Percentiles rank a stretch among this genome's conserved stretches.
Conservation (phyloP, 495 filamentous ascomycete genomes). For the Daldinia grandis region DNA sequence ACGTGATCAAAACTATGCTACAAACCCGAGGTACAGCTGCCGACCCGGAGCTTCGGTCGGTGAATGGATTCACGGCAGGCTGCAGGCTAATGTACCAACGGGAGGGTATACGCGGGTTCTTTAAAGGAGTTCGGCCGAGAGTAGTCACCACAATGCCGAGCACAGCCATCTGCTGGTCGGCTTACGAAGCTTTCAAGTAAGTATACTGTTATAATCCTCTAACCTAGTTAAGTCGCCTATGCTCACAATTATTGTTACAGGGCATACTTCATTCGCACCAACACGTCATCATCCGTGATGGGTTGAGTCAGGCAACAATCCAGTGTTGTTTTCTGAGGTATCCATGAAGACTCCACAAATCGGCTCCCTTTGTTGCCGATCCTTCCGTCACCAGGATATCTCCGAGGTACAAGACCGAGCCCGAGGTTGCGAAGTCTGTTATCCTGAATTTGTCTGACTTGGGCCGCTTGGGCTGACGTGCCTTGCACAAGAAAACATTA, state of each 20-base stretch:
- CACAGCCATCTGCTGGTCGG: slow-evolving; percentile 98
- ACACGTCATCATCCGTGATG: slow-evolving; percentile 38
- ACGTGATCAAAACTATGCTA: slow-evolving; percentile 96
- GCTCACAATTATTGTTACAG: slow-evolving; percentile 45
- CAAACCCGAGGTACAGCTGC: slow-evolving; percentile 87
- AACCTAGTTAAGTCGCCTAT: background rate
- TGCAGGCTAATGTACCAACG: slow-evolving; percentile 82
- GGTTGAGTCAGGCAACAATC: slow-evolving; percentile 4
- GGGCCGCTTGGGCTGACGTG: slow-evolving; percentile 12
- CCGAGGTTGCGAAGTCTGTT: slow-evolving; percentile 19
- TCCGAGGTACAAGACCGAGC: slow-evolving; percentile 36
- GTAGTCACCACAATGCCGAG: slow-evolving; percentile 98
- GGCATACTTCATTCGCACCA: slow-evolving; percentile 65
- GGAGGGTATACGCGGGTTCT: slow-evolving; percentile 87
- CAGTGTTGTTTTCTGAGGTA: slow-evolving; percentile 30
- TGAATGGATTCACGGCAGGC: slow-evolving; percentile 81
- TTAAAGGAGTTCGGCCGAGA: slow-evolving; percentile 88
- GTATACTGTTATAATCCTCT: slow-evolving; percentile 30
- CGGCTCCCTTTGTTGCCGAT: slow-evolving; percentile 34
- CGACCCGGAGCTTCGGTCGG: slow-evolving; percentile 84
- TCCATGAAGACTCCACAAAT: slow-evolving; percentile 27
- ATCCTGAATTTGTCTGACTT: slow-evolving; percentile 19
- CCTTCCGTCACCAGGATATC: slow-evolving; percentile 37
- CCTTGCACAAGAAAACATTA: slow-evolving; percentile 8
- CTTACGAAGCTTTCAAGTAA: slow-evolving; percentile 66